These are phyloP conservation scores for Aspergillus japonicus DNA, from an alignment of 2,329 filamentous ascomycete genomes.

Conservation along the genomic window DNA sequence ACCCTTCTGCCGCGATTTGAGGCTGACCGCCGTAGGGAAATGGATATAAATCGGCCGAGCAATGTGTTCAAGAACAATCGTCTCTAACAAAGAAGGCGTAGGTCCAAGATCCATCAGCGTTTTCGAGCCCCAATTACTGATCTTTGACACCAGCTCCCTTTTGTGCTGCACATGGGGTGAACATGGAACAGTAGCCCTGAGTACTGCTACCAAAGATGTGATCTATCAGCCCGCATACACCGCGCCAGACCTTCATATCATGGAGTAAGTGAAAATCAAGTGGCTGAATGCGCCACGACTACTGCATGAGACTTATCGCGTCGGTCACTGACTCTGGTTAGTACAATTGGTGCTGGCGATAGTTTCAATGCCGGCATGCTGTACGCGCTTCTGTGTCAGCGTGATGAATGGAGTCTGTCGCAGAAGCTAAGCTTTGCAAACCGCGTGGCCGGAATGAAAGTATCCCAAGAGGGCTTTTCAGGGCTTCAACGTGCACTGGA, in stretches of 20 bases:
- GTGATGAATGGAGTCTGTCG: constrained; percentile 50
- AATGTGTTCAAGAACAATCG: constrained; percentile 52
- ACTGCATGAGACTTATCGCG: neutral
- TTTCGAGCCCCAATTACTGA: constrained; percentile 2
- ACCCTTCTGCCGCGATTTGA: no score
- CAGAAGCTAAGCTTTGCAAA: constrained; percentile 61
- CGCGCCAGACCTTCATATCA: constrained; percentile 43
- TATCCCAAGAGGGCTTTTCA: constrained; percentile 65
- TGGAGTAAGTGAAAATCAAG: constrained; percentile 55
- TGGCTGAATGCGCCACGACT: constrained; percentile 8
- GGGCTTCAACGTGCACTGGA: constrained; percentile 44
- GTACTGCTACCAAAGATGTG: constrained; percentile 33
- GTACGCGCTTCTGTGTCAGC: constrained; percentile 56
- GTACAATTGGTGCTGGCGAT: constrained; percentile 71
- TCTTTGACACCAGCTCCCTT: constrained; percentile 39
- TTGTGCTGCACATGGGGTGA: constrained; percentile 62
- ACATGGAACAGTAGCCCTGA: constrained; percentile 52
- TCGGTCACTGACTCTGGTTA: constrained; percentile 34
- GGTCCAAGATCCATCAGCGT: constrained; percentile 16
- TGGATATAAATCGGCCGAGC: constrained; percentile 49
- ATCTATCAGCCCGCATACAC: constrained; percentile 48
- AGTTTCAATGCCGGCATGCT: constrained; percentile 73
- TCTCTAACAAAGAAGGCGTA: constrained; percentile 48
- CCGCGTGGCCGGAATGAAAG: constrained; percentile 65
- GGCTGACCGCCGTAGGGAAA: constrained; percentile 20